Evolutionary conservation across 495 filamentous ascomycete genomes (phyloP).

Genomic region (Rusavskia elegans): DNA sequence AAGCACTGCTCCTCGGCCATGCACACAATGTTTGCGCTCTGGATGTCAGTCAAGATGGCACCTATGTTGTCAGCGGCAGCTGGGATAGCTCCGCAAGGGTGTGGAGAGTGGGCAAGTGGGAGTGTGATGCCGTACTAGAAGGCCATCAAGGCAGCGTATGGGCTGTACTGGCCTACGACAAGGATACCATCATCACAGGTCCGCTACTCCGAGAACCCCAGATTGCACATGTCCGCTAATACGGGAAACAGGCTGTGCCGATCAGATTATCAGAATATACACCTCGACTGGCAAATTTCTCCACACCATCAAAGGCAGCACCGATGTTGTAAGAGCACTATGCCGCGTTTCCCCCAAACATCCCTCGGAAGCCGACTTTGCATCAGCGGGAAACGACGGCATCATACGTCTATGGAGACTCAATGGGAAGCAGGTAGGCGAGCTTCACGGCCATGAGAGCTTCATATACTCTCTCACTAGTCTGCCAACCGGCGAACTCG

Average conservation of each 20-base stretch:
- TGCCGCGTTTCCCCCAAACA: constrained; percentile 66
- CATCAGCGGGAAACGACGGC: constrained; percentile 78
- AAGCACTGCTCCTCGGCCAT: constrained; percentile 77
- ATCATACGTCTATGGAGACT: constrained; percentile 73
- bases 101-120: constrained; percentile 66
- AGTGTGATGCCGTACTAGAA: constrained; percentile 49
- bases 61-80: constrained; percentile 73
- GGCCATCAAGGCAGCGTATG: constrained; percentile 75
- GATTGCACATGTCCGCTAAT: background rate
- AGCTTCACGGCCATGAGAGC: constrained; percentile 77
- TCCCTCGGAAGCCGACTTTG: constrained; percentile 69
- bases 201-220: constrained; percentile 1
- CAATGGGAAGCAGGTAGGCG: constrained; percentile 51
- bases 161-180: constrained; percentile 74
- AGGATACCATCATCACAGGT: constrained; percentile 70
- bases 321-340: constrained; percentile 71
- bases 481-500: constrained; percentile 70
- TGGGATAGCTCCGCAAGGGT: constrained; percentile 81
- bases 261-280: constrained; percentile 76
- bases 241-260: constrained; percentile 48
- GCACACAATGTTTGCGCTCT: constrained; percentile 72
- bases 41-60: constrained; percentile 54
- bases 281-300: constrained; percentile 46
- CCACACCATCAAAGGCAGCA: constrained; percentile 50
- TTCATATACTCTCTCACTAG: constrained; percentile 82